phyloP scores from a whole-genome alignment of 768 basidiomycete species.

The Trametes elegans region DNA sequence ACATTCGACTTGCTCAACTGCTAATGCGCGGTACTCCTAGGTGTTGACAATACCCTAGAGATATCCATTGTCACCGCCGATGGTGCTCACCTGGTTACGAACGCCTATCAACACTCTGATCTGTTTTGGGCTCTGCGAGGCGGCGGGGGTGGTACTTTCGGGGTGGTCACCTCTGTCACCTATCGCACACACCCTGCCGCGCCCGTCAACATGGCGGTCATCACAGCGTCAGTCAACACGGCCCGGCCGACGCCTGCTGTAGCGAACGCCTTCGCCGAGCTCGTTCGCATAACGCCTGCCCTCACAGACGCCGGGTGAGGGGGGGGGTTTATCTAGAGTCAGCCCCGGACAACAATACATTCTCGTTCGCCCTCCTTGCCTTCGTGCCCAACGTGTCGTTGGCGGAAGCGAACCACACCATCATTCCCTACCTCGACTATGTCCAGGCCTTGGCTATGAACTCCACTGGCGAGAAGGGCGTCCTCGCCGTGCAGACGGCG shows the following conservation, averaged over 20 bases:
- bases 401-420: slow-evolving; percentile 35
- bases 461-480: too few relatives aligned
- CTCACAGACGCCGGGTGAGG: slow-evolving; percentile 46
- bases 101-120: slow-evolving; percentile 45
- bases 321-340: slow-evolving; percentile 35
- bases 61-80: slow-evolving; percentile 53
- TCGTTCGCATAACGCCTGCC: slow-evolving; percentile 25
- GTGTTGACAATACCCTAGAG: slow-evolving; percentile 33
- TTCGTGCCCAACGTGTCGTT: slow-evolving; percentile 34
- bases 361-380: background rate
- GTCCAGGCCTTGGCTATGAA: slow-evolving; percentile 21
- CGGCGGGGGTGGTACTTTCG: slow-evolving; percentile 38
- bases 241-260: background rate
- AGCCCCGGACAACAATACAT: background rate
- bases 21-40: too few relatives aligned
- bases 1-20: background rate
- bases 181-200: slow-evolving; percentile 38
- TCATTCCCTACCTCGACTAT: slow-evolving; percentile 34
- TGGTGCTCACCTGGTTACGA: slow-evolving; percentile 42
- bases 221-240: slow-evolving; percentile 12
- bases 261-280: background rate
- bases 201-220: slow-evolving; percentile 32
- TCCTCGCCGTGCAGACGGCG: too few relatives aligned
- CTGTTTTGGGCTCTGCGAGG: slow-evolving; percentile 53
- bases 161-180: slow-evolving; percentile 41